Conservation (phyloP, 73 alveolate genomes). For the Uronychia setigera region DNA sequence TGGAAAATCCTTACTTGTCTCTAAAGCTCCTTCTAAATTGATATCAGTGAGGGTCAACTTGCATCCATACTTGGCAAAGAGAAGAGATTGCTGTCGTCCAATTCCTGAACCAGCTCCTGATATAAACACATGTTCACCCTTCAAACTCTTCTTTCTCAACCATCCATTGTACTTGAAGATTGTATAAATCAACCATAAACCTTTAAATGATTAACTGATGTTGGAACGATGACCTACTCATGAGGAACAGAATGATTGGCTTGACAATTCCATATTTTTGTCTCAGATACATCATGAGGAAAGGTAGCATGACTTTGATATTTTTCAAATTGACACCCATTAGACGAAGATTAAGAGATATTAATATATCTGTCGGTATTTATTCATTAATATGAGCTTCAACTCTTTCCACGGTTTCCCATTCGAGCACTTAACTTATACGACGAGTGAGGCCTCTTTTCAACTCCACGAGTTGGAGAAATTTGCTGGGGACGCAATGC, state of each 20-base stretch:
- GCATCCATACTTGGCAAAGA: conserved; percentile 70
- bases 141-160: conserved; percentile 70
- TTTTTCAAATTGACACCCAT: no score
- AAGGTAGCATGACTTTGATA: background rate
- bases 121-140: conserved; percentile 78
- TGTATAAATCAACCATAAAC: conserved; percentile 29
- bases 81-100: conserved; percentile 72
- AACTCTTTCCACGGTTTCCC: no score
- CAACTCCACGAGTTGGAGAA: no score
- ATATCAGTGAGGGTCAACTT: conserved; percentile 75
- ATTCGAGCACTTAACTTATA: no score
- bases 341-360: no score
- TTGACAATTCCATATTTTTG: background rate
- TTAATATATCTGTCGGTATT: no score
- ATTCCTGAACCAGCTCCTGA: conserved; percentile 90
- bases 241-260: background rate
- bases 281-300: background rate
- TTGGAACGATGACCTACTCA: background rate
- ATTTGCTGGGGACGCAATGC: no score
- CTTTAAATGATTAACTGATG: background rate
- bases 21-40: conserved; percentile 62
- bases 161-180: conserved; percentile 51
- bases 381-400: no score
- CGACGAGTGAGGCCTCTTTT: no score
- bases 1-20: conserved; percentile 33